Evolutionary conservation across 805 yeast genomes (phyloP).

Genomic region (Nakazawaea wyomingensis): DNA sequence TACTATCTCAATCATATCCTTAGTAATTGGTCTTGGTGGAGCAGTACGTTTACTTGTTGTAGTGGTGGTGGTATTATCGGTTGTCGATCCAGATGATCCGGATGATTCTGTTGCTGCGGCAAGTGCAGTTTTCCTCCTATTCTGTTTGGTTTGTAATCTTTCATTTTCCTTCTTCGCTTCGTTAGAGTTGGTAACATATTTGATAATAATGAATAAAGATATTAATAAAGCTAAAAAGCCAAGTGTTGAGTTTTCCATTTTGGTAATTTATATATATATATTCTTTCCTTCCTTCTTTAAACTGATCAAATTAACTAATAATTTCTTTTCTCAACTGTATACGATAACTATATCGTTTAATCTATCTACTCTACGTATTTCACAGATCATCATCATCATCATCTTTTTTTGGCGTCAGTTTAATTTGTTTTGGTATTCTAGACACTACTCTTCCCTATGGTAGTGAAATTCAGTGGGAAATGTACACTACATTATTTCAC

Average conservation of each 20-base stretch:
- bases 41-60: slow-evolving; percentile 11
- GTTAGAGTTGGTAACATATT: slow-evolving; percentile 8
- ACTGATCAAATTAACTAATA: too few species aligned
- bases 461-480: too few species aligned
- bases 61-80: not conserved
- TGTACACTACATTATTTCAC: too few species aligned
- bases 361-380: too few species aligned
- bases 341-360: too few species aligned
- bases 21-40: slow-evolving; percentile 46
- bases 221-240: not conserved
- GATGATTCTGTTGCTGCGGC: not conserved
- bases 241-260: slow-evolving; percentile 7
- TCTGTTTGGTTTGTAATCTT: slow-evolving; percentile 5
- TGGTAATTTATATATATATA: too few species aligned
- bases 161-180: slow-evolving; percentile 2
- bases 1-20: slow-evolving; percentile 80
- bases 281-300: too few species aligned
- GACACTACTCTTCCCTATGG: too few species aligned
- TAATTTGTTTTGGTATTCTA: too few species aligned
- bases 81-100: not conserved
- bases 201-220: slow-evolving; percentile 4
- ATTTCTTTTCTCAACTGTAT: too few species aligned
- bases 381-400: too few species aligned
- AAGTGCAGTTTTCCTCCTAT: not conserved
- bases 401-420: too few species aligned